Conservation (phyloP, 495 filamentous ascomycete genomes). For the Platismatia glauca region DNA sequence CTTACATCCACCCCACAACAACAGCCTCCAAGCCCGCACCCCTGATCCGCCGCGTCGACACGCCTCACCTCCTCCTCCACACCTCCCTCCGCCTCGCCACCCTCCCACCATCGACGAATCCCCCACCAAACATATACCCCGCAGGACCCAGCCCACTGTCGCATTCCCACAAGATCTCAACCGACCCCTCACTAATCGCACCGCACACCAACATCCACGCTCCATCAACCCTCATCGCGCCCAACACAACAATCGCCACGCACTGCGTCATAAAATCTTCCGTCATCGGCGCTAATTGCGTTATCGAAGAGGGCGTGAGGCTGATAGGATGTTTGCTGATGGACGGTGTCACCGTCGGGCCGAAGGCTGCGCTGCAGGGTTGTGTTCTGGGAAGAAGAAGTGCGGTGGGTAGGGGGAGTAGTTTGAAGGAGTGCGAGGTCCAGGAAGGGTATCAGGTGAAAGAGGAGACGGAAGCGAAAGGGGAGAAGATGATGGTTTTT, state of each 20-base stretch:
- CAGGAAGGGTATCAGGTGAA: slow-evolving; percentile 79
- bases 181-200: slow-evolving; percentile 58
- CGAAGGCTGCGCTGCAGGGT: slow-evolving; percentile 65
- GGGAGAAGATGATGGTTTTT: slow-evolving; percentile 78
- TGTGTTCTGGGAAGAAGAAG: slow-evolving; percentile 72
- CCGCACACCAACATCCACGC: slow-evolving; percentile 66
- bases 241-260: slow-evolving; percentile 77
- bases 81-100: slow-evolving; percentile 83
- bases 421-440: slow-evolving; percentile 79
- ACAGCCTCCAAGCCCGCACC: slow-evolving; percentile 33
- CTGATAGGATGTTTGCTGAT: slow-evolving; percentile 77
- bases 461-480: slow-evolving; percentile 72
- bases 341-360: slow-evolving; percentile 77
- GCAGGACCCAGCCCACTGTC: slow-evolving; percentile 51
- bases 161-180: slow-evolving; percentile 68
- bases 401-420: slow-evolving; percentile 65
- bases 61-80: slow-evolving; percentile 65
- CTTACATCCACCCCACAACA: slow-evolving; percentile 60
- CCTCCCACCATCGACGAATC: slow-evolving; percentile 56
- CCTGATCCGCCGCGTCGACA: slow-evolving; percentile 81
- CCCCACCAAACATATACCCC: slow-evolving; percentile 44
- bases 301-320: slow-evolving; percentile 71
- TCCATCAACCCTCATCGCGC: slow-evolving; percentile 66
- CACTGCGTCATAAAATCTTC: slow-evolving; percentile 79
- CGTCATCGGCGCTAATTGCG: slow-evolving; percentile 77